Percentiles rank a stretch among this genome's conserved stretches.
These are phyloP conservation scores for Scortechinia acanthostroma DNA, from an alignment of 2,329 filamentous ascomycete species.

Conservation along the genomic window DNA sequence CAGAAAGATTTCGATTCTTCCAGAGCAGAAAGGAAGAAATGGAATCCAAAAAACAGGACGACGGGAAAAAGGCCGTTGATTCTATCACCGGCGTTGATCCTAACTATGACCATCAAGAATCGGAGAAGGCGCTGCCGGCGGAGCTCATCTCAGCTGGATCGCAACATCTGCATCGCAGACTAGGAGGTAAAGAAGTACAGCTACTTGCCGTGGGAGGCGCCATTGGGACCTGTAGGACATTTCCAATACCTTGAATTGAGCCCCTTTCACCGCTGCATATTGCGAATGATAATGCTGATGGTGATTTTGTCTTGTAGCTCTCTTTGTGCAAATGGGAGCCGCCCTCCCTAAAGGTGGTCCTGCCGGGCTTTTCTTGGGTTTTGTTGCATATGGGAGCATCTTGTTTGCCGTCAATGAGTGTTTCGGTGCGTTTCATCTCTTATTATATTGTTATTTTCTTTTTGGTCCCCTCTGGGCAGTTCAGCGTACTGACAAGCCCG, in stretches of 20 bases:
- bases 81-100: too few relatives aligned
- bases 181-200: slow-evolving; percentile 26
- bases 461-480: not conserved
- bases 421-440: too few relatives aligned
- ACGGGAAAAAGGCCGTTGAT: too few relatives aligned
- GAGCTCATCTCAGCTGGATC: too few relatives aligned
- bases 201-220: slow-evolving; percentile 51
- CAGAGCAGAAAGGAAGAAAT: too few relatives aligned
- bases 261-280: not conserved
- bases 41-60: too few relatives aligned
- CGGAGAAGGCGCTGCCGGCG: too few relatives aligned
- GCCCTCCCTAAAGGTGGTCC: slow-evolving; percentile 52
- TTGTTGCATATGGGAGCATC: slow-evolving; percentile 39
- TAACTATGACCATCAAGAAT: too few relatives aligned
- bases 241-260: too few relatives aligned
- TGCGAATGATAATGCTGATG: not conserved
- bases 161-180: slow-evolving; percentile 25
- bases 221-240: slow-evolving; percentile 54
- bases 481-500: not conserved
- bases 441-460: not conserved
- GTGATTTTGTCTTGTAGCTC: slow-evolving; percentile 9
- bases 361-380: slow-evolving; percentile 48
- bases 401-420: not conserved
- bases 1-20: too few relatives aligned
- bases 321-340: slow-evolving; percentile 40